Percentiles rank a stretch among this genome's conserved stretches.
These are phyloP conservation scores for Sporopachydermia lactativora DNA, from an alignment of 805 yeast species.

Conservation along the genomic window DNA sequence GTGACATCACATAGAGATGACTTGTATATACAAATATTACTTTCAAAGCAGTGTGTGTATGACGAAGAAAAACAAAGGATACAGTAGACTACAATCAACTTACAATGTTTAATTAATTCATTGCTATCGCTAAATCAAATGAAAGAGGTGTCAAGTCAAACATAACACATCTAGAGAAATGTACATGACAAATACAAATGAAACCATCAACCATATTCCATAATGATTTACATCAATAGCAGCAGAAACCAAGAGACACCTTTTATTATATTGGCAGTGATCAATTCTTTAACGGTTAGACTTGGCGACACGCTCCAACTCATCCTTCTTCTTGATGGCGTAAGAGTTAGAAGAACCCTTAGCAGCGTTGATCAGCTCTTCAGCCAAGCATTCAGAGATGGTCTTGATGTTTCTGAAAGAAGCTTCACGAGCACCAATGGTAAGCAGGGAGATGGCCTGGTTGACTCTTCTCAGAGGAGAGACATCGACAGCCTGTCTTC, in stretches of 20 bases:
- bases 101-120: neutral
- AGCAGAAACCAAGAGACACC: neutral
- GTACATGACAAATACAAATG: constrained; percentile 1
- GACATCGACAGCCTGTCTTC: constrained; percentile 99
- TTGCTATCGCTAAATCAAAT: neutral
- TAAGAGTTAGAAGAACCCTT: constrained; percentile 99
- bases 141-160: neutral
- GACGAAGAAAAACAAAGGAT: too few species aligned
- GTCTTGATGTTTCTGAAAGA: constrained; percentile 99
- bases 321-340: constrained; percentile 99
- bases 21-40: too few species aligned
- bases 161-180: neutral
- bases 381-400: constrained; percentile 99
- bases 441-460: constrained; percentile 96
- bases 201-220: neutral
- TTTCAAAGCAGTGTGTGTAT: too few species aligned
- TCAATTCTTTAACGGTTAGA: constrained; percentile 99
- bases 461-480: constrained; percentile 99
- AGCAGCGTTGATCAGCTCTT: constrained; percentile 99
- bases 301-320: constrained; percentile 99
- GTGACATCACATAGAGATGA: too few species aligned
- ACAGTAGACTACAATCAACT: too few species aligned
- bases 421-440: constrained; percentile 98
- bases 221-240: neutral
- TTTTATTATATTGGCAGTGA: neutral